Percentiles rank a stretch among this genome's conserved stretches.
Conservation (phyloP, 2,329 filamentous ascomycete species). For the Pseudogymnoascus sp. region DNA sequence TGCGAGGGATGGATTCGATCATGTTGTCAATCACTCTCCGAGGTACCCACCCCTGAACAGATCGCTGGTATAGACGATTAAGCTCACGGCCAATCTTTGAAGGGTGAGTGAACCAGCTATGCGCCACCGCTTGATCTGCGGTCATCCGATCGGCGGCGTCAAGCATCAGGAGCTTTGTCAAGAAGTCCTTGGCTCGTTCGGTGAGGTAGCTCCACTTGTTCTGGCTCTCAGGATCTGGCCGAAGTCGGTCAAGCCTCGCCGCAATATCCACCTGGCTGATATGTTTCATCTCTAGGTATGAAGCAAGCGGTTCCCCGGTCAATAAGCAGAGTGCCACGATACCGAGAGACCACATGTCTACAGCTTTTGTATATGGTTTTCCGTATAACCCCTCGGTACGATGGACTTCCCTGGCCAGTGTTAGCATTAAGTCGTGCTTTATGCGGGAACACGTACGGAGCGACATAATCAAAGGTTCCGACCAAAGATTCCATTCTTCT, state of each 20-base stretch:
- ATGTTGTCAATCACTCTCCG: constrained; percentile 16
- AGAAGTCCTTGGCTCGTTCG: constrained; percentile 25
- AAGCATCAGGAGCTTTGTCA: constrained; percentile 30
- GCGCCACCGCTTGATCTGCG: constrained; percentile 27
- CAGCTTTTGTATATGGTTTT: constrained; percentile 25
- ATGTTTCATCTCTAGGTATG: constrained; percentile 13
- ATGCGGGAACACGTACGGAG: constrained; percentile 23
- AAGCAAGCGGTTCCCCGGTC: constrained; percentile 19
- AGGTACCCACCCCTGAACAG: constrained; percentile 23
- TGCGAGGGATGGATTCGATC: constrained; percentile 20
- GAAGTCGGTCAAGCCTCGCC: background rate
- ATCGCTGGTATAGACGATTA: constrained; percentile 20
- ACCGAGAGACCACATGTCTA: constrained; percentile 28
- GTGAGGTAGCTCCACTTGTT: constrained; percentile 19
- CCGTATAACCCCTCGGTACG: constrained; percentile 19
- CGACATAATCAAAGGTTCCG: constrained; percentile 26
- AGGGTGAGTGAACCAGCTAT: constrained; percentile 33
- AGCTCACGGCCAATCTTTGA: constrained; percentile 19
- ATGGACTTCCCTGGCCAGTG: constrained; percentile 10
- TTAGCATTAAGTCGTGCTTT: background rate
- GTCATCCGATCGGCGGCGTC: constrained; percentile 30
- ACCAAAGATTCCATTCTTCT: constrained; percentile 24
- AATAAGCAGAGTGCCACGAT: constrained; percentile 23
- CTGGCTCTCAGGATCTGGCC: background rate
- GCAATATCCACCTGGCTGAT: constrained; percentile 1